Base-by-base conservation (phyloP, 345 rosid genomes). In the Eutrema japonicum region DNA sequence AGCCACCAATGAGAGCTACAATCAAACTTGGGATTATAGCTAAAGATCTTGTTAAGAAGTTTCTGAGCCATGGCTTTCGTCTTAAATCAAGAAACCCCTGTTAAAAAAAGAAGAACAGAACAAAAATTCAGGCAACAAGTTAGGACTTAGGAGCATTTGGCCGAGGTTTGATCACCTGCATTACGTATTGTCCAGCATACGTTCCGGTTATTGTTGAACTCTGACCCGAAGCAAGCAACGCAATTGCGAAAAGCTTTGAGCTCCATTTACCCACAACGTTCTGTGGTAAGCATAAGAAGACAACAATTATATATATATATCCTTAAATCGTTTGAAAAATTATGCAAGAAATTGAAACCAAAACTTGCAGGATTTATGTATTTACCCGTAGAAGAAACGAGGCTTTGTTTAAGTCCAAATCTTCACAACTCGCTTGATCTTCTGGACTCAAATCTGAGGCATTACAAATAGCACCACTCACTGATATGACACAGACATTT, bases 131-230 rank as follows among this genome's bases (percentile, higher is more conserved):
- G 43, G 37, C 26, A 60, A 54, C 18, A 72, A 26, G 29, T 6
- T n/a, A 64, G 22, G 41, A 45, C 55, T 43, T 22, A 4, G 3
- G 37, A 72, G 70, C 32, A 53, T 22, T 22, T 70, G 10, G 3
- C 0, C 11, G 51, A 48, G 12, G 7, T 16, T 53, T 68, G 38
- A 50, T 27, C 82, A 93, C 98, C 88, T 92, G 99, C 99, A 89
- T 92, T 35, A 95, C 97, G 80, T 95, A 95, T 71, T 95, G 99
- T 66, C 99, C 99, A 18, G 99, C 99, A 79, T 92, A 95, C 32
- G 99, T 95, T 77, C 99, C 99, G 2, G 99, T 95, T 68, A 95
- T 92, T 2, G 99, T 95, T 16, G 99, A 95, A 77, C 99, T 95
- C 81, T 95, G 97, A 64, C 99, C 99, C 0, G 99, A 95, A 57